phyloP scores from a whole-genome alignment of 805 yeast species.

The Kuraishia floccosa region DNA sequence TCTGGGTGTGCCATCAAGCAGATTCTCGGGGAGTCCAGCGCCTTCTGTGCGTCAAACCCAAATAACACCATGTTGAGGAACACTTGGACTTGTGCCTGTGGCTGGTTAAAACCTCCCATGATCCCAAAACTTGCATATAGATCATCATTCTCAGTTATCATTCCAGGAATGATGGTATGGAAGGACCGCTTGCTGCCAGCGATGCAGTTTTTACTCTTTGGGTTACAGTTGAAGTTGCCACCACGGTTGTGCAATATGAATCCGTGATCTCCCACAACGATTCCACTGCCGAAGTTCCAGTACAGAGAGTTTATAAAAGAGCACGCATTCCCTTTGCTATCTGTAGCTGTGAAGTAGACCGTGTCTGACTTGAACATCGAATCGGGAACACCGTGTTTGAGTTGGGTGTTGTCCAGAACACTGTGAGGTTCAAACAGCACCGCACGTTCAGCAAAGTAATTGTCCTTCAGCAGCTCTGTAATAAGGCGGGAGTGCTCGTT shows the following conservation, averaged over 20 bases:
- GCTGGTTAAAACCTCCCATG: slow-evolving; percentile 85
- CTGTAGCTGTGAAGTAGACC: slow-evolving; percentile 55
- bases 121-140: slow-evolving; percentile 69
- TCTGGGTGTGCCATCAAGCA: slow-evolving; percentile 46
- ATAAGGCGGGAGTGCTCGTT: slow-evolving; percentile 22
- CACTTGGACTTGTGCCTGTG: slow-evolving; percentile 77
- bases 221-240: slow-evolving; percentile 54
- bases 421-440: slow-evolving; percentile 27
- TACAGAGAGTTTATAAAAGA: slow-evolving; percentile 73
- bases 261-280: slow-evolving; percentile 53
- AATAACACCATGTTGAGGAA: slow-evolving; percentile 53
- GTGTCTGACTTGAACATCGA: slow-evolving; percentile 56
- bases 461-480: slow-evolving; percentile 29
- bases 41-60: slow-evolving; percentile 59
- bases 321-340: slow-evolving; percentile 65
- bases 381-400: slow-evolving; percentile 45
- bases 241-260: slow-evolving; percentile 72
- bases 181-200: slow-evolving; percentile 68
- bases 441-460: slow-evolving; percentile 40
- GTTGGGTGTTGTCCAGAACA: slow-evolving; percentile 27
- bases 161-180: slow-evolving; percentile 77
- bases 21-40: slow-evolving; percentile 67
- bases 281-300: slow-evolving; percentile 58
- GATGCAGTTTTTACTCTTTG: slow-evolving; percentile 44
- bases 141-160: slow-evolving; percentile 37